Conservation (phyloP, 129 eudicot genomes). For the Helianthus tuberosus region DNA sequence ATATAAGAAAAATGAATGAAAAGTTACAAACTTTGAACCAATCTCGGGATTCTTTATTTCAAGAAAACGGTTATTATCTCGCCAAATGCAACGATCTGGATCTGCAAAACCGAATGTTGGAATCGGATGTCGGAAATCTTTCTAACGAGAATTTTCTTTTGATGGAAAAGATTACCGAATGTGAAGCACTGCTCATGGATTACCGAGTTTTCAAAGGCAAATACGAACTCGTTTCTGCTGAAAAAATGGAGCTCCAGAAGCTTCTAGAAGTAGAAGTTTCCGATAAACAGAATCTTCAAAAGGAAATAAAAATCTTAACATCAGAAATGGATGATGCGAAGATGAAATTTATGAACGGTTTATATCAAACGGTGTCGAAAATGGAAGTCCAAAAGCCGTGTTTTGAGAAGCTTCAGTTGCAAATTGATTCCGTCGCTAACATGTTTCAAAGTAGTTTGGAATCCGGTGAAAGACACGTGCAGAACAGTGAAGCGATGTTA, state of each 20-base stretch:
- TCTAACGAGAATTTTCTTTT: slow-evolving; percentile 65
- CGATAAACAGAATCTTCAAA: slow-evolving; percentile 50
- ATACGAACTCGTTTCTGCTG: slow-evolving; percentile 53
- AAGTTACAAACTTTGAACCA: slow-evolving; percentile 43
- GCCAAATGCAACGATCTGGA: slow-evolving; percentile 57
- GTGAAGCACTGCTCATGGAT: slow-evolving; percentile 53
- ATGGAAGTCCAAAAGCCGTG: slow-evolving; percentile 48
- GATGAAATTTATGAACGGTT: slow-evolving; percentile 54
- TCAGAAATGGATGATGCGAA: slow-evolving; percentile 39
- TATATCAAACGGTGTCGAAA: slow-evolving; percentile 48
- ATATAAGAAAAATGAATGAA: slow-evolving; percentile 33
- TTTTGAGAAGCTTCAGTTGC: slow-evolving; percentile 60
- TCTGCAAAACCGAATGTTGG: slow-evolving; percentile 61
- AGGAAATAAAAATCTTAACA: slow-evolving; percentile 13
- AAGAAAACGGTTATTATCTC: slow-evolving; percentile 63
- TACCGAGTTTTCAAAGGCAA: slow-evolving; percentile 48
- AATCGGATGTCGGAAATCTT: slow-evolving; percentile 59
- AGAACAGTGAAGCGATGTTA: slow-evolving; percentile 50
- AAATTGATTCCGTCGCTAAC: slow-evolving; percentile 56
- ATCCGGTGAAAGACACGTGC: slow-evolving; percentile 49
- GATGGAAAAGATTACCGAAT: slow-evolving; percentile 61
- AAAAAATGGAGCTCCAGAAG: slow-evolving; percentile 55
- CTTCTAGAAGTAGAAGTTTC: slow-evolving; percentile 37
- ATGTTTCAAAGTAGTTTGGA: slow-evolving; percentile 50
- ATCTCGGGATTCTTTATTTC: slow-evolving; percentile 52